These are phyloP conservation scores for Calcarisporium arbuscula DNA, from an alignment of 2,329 filamentous ascomycete species.

Conservation along the genomic window DNA sequence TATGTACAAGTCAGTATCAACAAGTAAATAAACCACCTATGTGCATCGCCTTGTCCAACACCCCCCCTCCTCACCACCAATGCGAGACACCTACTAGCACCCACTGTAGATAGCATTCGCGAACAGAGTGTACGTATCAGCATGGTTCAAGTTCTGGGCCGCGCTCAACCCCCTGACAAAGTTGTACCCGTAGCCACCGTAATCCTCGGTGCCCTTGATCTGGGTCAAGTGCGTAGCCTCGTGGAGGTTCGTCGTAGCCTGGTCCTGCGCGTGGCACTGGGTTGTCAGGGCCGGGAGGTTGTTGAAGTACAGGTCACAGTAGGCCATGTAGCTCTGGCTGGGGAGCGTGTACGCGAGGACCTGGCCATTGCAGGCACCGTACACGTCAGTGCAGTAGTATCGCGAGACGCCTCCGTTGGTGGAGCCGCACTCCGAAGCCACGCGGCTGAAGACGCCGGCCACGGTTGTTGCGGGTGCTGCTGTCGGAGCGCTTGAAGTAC, in stretches of 20 bases:
- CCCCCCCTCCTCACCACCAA: background rate
- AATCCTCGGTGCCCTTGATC: slow-evolving; percentile 53
- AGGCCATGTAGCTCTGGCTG: slow-evolving; percentile 47
- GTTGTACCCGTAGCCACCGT: slow-evolving; percentile 48
- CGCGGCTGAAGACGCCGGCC: slow-evolving; percentile 40
- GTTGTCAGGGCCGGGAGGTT: slow-evolving; percentile 40
- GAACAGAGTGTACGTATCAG: slow-evolving; percentile 49
- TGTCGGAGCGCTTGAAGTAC: slow-evolving; percentile 56
- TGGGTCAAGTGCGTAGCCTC: slow-evolving; percentile 58
- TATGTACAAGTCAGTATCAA: no score
- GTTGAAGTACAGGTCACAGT: slow-evolving; percentile 56
- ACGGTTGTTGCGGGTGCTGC: slow-evolving; percentile 41
- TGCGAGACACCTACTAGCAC: slow-evolving; percentile 25
- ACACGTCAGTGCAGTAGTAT: slow-evolving; percentile 55
- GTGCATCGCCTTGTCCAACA: no score
- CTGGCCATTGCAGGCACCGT: slow-evolving; percentile 40
- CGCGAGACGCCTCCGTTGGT: slow-evolving; percentile 39
- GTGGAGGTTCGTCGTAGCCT: slow-evolving; percentile 58
- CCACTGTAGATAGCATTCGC: slow-evolving; percentile 31
- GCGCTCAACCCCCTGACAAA: slow-evolving; percentile 43
- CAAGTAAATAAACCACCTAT: no score
- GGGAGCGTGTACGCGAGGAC: slow-evolving; percentile 59
- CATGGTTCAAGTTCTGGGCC: slow-evolving; percentile 51
- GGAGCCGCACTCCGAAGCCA: slow-evolving; percentile 50
- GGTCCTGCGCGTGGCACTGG: slow-evolving; percentile 58